Base-by-base conservation (phyloP, 2,329 filamentous ascomycete genomes). In the Alternaria brassicae region DNA sequence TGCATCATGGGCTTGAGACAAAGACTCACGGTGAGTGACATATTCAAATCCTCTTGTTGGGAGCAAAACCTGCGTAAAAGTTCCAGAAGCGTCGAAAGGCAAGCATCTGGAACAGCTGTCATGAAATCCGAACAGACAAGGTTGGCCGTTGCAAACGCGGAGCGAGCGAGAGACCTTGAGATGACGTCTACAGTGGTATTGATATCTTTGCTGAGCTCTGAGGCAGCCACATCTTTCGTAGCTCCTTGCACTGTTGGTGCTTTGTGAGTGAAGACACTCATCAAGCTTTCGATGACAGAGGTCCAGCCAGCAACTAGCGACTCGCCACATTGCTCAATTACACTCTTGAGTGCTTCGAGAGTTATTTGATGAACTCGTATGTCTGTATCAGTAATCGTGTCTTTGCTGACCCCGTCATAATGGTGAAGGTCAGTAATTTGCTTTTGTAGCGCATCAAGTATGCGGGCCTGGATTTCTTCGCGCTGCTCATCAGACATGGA, bases 91-190 rank as follows among this genome's bases (percentile, higher is more conserved):
- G 84, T 77, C 90, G 91, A 80, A 86, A 97, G 49, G 82, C 86
- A 74, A 86, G 88, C 44, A 87, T 91, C 56, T 89, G 84, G 81
- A n/a, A 83, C 75, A 6, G 91, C 88, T 13, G 88, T 84, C 32
- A 99, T 80, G 71, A 99, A 99, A 77, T 99, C 95, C 0, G 95
- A 97, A 76, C 93, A 96, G 44, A 99, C 90, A 3, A 99, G 86
- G 75, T 98, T 92, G 12, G 96, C 82, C 2, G 93, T 96, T 64
- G 88, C 90, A 76, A 99, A 99, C 0, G 94, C 91, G 15, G 92
- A 90, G 61, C 93, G 87, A 51, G 97, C 91, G 21, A 98, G 85
- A 65, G 89, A 89, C 42, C 88, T 84, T 12, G 93, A 94, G 6
- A 82, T 77, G 9, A 82, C 71, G n/a, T 76, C 67, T 28, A 45